phyloP scores from a whole-genome alignment of 352 stramenopile species.

The Ophiocytium majus region DNA sequence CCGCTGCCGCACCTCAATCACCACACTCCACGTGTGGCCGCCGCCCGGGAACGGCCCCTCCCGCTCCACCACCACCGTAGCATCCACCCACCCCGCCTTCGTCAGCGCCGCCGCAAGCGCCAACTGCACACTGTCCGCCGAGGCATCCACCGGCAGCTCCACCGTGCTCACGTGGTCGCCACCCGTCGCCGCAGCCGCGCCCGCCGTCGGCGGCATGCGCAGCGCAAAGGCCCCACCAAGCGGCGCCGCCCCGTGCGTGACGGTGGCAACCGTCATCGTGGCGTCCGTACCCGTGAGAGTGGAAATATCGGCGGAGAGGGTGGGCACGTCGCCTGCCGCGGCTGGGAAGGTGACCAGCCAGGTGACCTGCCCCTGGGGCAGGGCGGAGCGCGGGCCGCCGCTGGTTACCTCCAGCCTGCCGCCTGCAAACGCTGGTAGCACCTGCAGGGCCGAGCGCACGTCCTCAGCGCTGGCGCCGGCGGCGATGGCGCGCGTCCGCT shows the following conservation, averaged over 20 bases:
- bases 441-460: not conserved
- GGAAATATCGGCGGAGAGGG: slow-evolving; percentile 11
- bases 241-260: slow-evolving; percentile 34
- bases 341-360: slow-evolving; percentile 45
- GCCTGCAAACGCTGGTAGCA: not conserved
- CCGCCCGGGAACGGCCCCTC: slow-evolving; percentile 35
- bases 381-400: not conserved
- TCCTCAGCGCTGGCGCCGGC: not conserved
- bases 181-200: slow-evolving; percentile 18
- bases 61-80: slow-evolving; percentile 27
- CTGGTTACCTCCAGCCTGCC: not conserved
- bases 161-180: slow-evolving; percentile 24
- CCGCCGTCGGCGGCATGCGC: slow-evolving; percentile 20
- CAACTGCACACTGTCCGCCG: slow-evolving; percentile 1
- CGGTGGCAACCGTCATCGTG: slow-evolving; percentile 23
- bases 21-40: slow-evolving; percentile 40
- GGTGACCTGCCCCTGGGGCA: slow-evolving; percentile 32
- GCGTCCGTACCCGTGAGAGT: slow-evolving; percentile 18
- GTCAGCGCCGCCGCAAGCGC: slow-evolving; percentile 20
- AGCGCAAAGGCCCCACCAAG: slow-evolving; percentile 36
- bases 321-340: slow-evolving; percentile 28
- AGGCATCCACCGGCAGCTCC: slow-evolving; percentile 21
- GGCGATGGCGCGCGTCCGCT: not conserved
- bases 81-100: slow-evolving; percentile 1
- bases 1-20: too few species aligned